Percentiles rank a stretch among this genome's conserved stretches.
Conservation (phyloP, 148 eudicot species). For the Spergularia bocconei region DNA sequence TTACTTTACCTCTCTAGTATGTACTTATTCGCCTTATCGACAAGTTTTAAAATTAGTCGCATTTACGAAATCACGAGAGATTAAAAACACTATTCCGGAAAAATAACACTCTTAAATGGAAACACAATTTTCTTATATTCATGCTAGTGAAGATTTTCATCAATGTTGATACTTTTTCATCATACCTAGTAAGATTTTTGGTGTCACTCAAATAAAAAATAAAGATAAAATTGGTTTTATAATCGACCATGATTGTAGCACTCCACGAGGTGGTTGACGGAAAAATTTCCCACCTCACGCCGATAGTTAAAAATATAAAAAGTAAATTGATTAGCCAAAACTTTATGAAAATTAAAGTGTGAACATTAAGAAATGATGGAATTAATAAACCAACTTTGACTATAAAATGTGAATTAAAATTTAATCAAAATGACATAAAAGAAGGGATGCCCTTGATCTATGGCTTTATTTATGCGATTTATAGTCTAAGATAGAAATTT, state of each 20-base stretch:
- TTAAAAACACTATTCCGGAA: too few species aligned
- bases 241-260: slow-evolving; percentile 28
- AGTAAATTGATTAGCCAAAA: slow-evolving; percentile 8
- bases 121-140: too few species aligned
- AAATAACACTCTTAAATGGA: too few species aligned
- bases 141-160: too few species aligned
- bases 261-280: slow-evolving; percentile 37
- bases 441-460: slow-evolving; percentile 24
- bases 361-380: slow-evolving; percentile 10
- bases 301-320: background rate
- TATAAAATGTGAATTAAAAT: slow-evolving; percentile 8
- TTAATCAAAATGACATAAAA: slow-evolving; percentile 21
- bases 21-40: too few species aligned
- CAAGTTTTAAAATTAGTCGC: too few species aligned
- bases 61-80: too few species aligned
- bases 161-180: background rate
- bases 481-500: slow-evolving; percentile 8
- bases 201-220: too few species aligned
- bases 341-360: slow-evolving; percentile 13
- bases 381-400: slow-evolving; percentile 19
- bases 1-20: too few species aligned
- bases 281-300: slow-evolving; percentile 33
- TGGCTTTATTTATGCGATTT: slow-evolving; percentile 23
- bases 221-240: background rate
- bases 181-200: slow-evolving; percentile 5